Percentiles rank a stretch among this genome's conserved stretches.
These are phyloP conservation scores for Vigna angularis DNA, from an alignment of 306 rosid genomes.

Conservation along the genomic window DNA sequence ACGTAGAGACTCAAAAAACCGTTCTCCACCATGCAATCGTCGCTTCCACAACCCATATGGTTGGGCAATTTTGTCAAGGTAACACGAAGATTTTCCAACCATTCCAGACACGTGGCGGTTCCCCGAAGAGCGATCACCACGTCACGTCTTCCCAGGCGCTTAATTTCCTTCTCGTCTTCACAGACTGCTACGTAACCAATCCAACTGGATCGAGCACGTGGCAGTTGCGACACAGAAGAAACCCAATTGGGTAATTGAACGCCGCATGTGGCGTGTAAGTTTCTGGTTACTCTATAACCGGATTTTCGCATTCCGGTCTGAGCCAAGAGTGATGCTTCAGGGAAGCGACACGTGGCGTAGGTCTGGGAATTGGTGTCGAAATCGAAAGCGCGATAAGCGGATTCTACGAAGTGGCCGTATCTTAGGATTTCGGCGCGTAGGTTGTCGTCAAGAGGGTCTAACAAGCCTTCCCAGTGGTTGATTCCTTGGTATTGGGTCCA, in stretches of 20 bases:
- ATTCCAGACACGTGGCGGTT: constrained; percentile 76
- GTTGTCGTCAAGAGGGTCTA: constrained; percentile 85
- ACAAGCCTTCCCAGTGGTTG: constrained; percentile 71
- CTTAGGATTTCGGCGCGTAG: constrained; percentile 75
- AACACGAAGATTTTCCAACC: constrained; percentile 87
- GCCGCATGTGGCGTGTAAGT: constrained; percentile 49
- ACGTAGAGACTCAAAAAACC: constrained; percentile 81
- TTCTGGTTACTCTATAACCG: constrained; percentile 39
- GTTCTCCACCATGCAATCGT: constrained; percentile 68
- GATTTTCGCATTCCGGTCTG: constrained; percentile 10
- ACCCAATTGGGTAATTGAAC: constrained; percentile 41
- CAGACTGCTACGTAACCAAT: constrained; percentile 81
- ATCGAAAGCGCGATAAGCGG: constrained; percentile 67
- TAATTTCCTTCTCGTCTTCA: constrained; percentile 59
- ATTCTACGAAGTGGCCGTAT: constrained; percentile 75
- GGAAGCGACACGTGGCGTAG: constrained; percentile 42
- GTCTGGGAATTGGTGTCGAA: constrained; percentile 39
- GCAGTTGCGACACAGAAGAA: constrained; percentile 26
- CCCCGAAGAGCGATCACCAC: constrained; percentile 74
- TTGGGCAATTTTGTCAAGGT: constrained; percentile 50
- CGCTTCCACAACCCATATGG: not conserved
- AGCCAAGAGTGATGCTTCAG: constrained; percentile 4
- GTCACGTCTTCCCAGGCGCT: constrained; percentile 75
- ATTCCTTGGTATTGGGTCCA: constrained; percentile 82
- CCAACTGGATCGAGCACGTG: constrained; percentile 63